Evolutionary conservation across 139 green algal genomes (phyloP), one percentile per base, ranked within the genome.

Genomic region (Haematococcus sp.): DNA sequence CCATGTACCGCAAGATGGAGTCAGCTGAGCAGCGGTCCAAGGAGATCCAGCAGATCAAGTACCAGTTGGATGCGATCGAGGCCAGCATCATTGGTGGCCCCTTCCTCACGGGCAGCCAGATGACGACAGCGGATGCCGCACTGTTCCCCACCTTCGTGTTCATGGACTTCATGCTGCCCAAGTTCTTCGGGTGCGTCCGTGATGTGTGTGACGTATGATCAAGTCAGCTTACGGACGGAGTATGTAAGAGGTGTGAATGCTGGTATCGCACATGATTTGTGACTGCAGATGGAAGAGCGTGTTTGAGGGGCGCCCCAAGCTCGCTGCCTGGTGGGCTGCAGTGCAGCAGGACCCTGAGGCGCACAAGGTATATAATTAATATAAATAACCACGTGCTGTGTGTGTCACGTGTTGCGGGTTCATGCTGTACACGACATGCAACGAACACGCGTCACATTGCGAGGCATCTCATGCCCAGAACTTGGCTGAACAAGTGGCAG

Each of bases 71-170:
- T 51, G 80, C 86, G 13, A 35, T 96, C 49, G 90, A 96, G 71
- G 70, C 22, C n/a, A 2, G 23, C 4, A 65, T 19, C 58, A 65
- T 65, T 17, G 25, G 74, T 34, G 79, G 85, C 27, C 88, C 87
- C 22, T 92, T 78, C 60, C 44, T 90, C 2, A 70, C 73, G 2
- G 86, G 86, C 59, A n/a, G 15, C 25, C 65, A 82, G 52, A 69
- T 85, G 7, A 81, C 68, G 3, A 67, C 73, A 25, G 87, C 73
- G 4, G 91, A 96, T 58, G 76, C 68, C 3, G 83, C 90, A 1
- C 70, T 94, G 46, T 84, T 93, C 31, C 89, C 89, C 33, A 92
- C 88, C 0, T 86, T 93, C 55, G 79, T 91, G n/a, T 93, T 94
- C 74, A 78, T 90, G 25, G 73, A 73, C 0, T 83, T 83, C 78